Evolutionary conservation across 1,139 yeast genomes (phyloP).

Genomic region (Blastobotrys serpentis): DNA sequence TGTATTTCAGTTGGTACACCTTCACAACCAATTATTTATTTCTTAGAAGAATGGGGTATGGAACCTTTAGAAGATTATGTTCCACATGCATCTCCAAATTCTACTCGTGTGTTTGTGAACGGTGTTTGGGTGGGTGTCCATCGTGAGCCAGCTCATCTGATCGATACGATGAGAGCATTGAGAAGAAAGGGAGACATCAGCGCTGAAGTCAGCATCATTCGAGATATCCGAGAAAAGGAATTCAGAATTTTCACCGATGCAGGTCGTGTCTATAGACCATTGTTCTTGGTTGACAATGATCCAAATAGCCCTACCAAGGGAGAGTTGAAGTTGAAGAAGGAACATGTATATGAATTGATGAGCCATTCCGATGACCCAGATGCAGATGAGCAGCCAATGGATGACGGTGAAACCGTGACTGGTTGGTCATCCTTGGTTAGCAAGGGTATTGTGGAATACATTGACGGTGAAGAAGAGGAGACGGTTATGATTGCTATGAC

Average conservation of each 20-base stretch:
- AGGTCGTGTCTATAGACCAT: conserved; percentile 95
- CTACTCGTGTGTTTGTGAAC: conserved; percentile 92
- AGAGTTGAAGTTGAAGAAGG: conserved; percentile 79
- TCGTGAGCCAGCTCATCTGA: conserved; percentile 88
- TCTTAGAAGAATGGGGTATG: conserved; percentile 99
- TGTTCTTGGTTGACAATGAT: conserved; percentile 84
- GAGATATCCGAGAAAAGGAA: conserved; percentile 96
- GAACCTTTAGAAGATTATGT: conserved; percentile 95
- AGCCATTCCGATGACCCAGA: conserved; percentile 46
- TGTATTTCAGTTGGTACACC: conserved; percentile 97
- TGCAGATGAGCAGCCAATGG: conserved; percentile 44
- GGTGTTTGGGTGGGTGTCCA: conserved; percentile 99
- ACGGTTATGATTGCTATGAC: conserved; percentile 99
- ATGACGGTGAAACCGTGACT: conserved; percentile 55
- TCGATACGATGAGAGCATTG: conserved; percentile 84
- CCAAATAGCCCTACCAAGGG: conserved; percentile 70
- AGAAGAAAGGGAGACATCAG: conserved; percentile 95
- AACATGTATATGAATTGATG: conserved; percentile 70
- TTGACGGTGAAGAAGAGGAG: conserved; percentile 98
- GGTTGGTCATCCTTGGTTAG: conserved; percentile 80
- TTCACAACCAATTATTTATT: conserved; percentile 90
- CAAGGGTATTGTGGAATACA: conserved; percentile 88
- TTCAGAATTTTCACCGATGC: conserved; percentile 96
- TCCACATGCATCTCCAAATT: conserved; percentile 87
- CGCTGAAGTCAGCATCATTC: conserved; percentile 92